Percentiles rank a stretch among this genome's conserved stretches.
phyloP scores from a whole-genome alignment of 2,329 filamentous ascomycete genomes.

The Colletotrichum destructivum region DNA sequence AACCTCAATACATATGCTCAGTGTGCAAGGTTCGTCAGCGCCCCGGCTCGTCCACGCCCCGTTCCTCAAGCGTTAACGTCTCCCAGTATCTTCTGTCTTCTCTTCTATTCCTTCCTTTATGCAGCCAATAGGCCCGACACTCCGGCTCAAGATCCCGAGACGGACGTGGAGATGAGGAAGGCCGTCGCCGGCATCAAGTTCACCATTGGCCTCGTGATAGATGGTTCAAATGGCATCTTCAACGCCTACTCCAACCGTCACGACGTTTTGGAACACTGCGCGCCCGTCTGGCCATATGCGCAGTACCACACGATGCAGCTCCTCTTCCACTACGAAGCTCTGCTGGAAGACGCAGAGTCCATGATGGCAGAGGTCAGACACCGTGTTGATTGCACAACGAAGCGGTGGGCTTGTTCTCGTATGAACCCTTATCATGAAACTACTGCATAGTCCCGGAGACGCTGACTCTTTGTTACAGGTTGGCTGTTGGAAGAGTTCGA shows the following conservation, averaged over 20 bases:
- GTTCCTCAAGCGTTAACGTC: background rate
- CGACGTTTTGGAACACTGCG: conserved; percentile 51
- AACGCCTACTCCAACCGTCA: conserved; percentile 51
- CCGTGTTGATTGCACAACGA: conserved; percentile 53
- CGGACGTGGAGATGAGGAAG: conserved; percentile 51
- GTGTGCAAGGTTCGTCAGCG: conserved; percentile 49
- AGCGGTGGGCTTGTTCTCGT: conserved; percentile 54
- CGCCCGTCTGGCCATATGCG: conserved; percentile 53
- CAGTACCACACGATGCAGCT: conserved; percentile 54
- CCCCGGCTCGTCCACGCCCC: background rate
- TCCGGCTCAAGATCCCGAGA: conserved; percentile 38
- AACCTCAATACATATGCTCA: conserved; percentile 55
- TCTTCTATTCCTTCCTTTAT: conserved; percentile 53
- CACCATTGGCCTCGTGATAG: conserved; percentile 54
- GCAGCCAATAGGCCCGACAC: conserved; percentile 44
- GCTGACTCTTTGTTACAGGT: background rate
- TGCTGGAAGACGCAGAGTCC: conserved; percentile 51
- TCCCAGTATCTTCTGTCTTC: conserved; percentile 51
- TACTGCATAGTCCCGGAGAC: background rate
- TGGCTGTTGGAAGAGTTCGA: conserved; percentile 35
- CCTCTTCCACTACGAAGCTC: conserved; percentile 51
- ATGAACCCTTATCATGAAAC: conserved; percentile 28
- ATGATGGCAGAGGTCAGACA: conserved; percentile 53
- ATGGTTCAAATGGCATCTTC: conserved; percentile 54
- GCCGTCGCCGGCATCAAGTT: conserved; percentile 56